Evolutionary conservation across 345 rosid species (phyloP), one percentile per base, ranked within the genome.

Genomic region (Salix caprea): DNA sequence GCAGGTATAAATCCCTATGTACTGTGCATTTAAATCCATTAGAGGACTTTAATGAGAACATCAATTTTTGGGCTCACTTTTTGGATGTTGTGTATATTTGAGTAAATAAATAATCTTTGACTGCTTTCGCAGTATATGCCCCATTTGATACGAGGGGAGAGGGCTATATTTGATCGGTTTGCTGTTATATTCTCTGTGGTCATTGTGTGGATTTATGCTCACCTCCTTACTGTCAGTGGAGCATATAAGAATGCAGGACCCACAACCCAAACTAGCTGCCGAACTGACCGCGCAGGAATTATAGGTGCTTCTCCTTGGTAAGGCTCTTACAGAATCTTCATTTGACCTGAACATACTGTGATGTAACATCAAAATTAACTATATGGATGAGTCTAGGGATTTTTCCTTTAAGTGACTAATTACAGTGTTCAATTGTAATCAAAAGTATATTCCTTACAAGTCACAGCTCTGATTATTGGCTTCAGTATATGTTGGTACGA

Each of bases 121-220:
- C 69, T 81, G 14, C 65, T 73, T 75, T 66, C 81, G 85, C 90
- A 95, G 99, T 95, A 90, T 73, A 86, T 93, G 77, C 98, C 98
- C 78, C 89, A 89, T 80, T 70, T 91, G 37, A 81, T 87, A 79
- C 74, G 50, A 61, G 91, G 94, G 26, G 87, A 95, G 75, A 86
- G 88, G 79, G 86, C 84, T 36, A 88, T 91, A 11, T 90, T 89
- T 77, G 88, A 93, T 74, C 90, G 97, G 62, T 93, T 93, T 85
- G 93, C 99, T 58, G 97, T 95, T 73, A 84, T 95, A 84, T 87
- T 90, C 86, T 91, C 99, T 15, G 96, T 95, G 37, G 83, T 82
- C 36, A 89, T 95, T 44, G 97, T 93, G 34, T 95, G 99, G 99
- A 74, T 95, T 66, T 95, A 95, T 82, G 96, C 99, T 48, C 94